These are phyloP conservation scores for Blastocystis sp. DNA, from an alignment of 352 stramenopile species.

Conservation along the genomic window DNA sequence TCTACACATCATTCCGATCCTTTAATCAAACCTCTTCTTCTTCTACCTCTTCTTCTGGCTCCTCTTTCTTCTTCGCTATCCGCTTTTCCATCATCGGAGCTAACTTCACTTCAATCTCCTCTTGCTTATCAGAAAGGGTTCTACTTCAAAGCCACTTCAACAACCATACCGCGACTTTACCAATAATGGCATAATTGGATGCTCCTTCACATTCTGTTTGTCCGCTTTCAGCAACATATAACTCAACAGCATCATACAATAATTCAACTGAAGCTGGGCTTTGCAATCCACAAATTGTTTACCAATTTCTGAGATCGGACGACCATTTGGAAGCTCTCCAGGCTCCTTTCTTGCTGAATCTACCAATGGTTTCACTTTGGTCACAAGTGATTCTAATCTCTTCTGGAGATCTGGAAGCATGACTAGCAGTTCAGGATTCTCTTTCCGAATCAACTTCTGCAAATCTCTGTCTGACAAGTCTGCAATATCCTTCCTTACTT, in stretches of 20 bases:
- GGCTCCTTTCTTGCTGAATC: not conserved
- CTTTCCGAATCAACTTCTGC: conserved; percentile 30
- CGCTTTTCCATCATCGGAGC: not conserved
- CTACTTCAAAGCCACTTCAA: not conserved
- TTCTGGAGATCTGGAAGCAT: conserved; percentile 33
- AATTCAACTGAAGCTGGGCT: not conserved
- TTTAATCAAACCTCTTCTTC: not conserved
- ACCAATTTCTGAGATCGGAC: not conserved
- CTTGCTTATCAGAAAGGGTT: not conserved
- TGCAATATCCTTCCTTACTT: conserved; percentile 24
- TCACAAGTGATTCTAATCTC: not conserved
- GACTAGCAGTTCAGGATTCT: conserved; percentile 44
- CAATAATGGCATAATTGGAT: not conserved
- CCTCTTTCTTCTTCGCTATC: conserved; percentile 4
- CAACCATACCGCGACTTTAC: not conserved
- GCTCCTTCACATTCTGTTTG: not conserved
- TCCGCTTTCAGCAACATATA: conserved; percentile 40
- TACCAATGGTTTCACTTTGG: not conserved
- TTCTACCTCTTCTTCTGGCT: not conserved
- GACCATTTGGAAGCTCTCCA: not conserved
- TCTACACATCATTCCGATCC: not conserved
- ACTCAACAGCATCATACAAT: conserved; percentile 7
- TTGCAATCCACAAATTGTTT: not conserved
- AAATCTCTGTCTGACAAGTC: conserved; percentile 36
- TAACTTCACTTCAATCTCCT: not conserved